Evolutionary conservation across 2,329 filamentous ascomycete species (phyloP).

Genomic region (Sclerotinia trifoliorum): DNA sequence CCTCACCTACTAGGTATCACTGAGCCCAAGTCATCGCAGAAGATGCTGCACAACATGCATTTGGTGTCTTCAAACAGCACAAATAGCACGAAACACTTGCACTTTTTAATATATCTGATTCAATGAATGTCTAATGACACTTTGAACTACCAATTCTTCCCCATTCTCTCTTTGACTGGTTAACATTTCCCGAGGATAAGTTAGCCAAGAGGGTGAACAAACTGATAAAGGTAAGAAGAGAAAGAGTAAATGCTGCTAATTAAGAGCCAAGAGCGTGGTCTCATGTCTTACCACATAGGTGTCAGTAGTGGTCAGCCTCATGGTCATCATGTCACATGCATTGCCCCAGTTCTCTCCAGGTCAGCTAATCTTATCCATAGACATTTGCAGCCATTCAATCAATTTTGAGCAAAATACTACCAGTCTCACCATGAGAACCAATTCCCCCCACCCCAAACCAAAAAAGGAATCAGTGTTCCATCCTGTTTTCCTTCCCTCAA

Average conservation of each 20-base stretch:
- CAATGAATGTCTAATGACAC: neutral
- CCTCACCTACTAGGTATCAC: neutral
- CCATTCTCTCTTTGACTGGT: neutral
- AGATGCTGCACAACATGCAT: neutral
- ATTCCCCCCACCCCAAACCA: neutral
- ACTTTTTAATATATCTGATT: neutral
- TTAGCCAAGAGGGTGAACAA: neutral
- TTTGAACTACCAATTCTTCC: neutral
- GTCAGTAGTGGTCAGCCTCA: neutral
- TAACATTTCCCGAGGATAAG: neutral
- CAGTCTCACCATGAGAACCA: neutral
- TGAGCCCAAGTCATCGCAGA: conserved; percentile 1
- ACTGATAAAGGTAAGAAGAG: neutral
- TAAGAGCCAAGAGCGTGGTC: neutral
- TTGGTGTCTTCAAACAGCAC: neutral
- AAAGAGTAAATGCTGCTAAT: neutral
- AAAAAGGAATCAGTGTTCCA: neutral
- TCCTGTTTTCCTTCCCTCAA: neutral
- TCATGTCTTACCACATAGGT: neutral
- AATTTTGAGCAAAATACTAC: neutral
- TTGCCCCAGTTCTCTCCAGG: neutral
- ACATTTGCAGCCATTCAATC: neutral
- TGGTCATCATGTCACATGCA: conserved; percentile 2
- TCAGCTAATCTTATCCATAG: neutral
- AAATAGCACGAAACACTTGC: neutral